Percentiles rank a stretch among this genome's conserved stretches.
Evolutionary conservation across 2,329 filamentous ascomycete species (phyloP).

Genomic region (Chalaropsis ovoidea): DNA sequence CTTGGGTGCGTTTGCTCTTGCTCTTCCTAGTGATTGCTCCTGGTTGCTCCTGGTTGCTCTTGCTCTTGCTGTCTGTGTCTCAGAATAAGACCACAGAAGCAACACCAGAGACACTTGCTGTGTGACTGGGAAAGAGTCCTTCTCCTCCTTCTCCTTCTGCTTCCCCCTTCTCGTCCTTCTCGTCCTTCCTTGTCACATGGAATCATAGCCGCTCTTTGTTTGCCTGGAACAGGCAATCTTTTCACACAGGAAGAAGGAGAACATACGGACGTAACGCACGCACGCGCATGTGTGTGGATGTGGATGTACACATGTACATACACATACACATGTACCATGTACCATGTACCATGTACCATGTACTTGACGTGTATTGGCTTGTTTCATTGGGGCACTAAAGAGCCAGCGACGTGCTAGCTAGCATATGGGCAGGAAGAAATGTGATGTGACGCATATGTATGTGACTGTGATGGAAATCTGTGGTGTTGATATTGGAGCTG

Average conservation of each 20-base stretch:
- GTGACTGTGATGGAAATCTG: neutral
- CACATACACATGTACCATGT: too few species aligned
- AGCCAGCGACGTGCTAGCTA: neutral
- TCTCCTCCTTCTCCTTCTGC: neutral
- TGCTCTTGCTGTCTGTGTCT: neutral
- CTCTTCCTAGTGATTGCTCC: neutral
- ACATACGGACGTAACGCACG: neutral
- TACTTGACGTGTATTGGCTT: neutral
- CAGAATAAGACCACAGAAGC: too few species aligned
- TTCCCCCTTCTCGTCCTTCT: neutral
- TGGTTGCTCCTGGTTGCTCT: neutral
- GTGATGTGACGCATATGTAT: neutral
- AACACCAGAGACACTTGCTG: neutral
- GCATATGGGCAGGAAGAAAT: neutral
- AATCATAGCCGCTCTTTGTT: conserved; percentile 6
- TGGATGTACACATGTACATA: neutral
- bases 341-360: too few species aligned
- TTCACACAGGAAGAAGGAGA: neutral
- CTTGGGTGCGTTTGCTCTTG: neutral
- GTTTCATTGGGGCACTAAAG: neutral
- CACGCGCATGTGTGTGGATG: neutral
- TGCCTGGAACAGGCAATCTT: neutral
- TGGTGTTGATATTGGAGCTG: neutral
- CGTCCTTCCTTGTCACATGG: conserved; percentile 3
- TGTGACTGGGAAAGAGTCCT: neutral